Base-by-base conservation (phyloP, 495 filamentous ascomycete species). In the Trichoderma asperelloides region DNA sequence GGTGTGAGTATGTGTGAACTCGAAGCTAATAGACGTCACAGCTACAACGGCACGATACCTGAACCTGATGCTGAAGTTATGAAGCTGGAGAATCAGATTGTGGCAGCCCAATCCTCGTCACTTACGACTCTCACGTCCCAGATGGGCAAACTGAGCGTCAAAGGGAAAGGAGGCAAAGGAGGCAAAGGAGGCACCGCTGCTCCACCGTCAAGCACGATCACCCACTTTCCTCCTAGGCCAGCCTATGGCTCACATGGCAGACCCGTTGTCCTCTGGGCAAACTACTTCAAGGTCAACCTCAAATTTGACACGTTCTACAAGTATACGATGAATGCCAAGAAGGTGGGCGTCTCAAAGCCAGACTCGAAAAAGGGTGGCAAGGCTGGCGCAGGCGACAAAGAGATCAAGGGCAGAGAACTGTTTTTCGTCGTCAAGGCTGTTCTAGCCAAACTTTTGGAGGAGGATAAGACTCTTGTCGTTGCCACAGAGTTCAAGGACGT, bases 401-500 rank as follows among this genome's bases (percentile, higher is more conserved):
- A 70, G 51, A 75, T 81, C 1, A 80, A 79, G 23, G 83, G 79
- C 15, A 83, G 78, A 67, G 88, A 87, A 65, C 80, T 82, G 9
- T 73, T 76, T 33, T 76, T 81, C n/a, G 74, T 89, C 39, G 78
- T 90, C 64, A 69, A 78, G 13, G 73, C 81, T 12, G 75, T 88
- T 23, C 70, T 89, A 41, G 74, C 78, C 9, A 69, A 69, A 43
- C 72, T 72, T 23, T 75, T 63, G 25, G 67, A 28, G 68, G 65
- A 60, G 65, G 68, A 69, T 67, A 68, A 43, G 75, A 62, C 74
- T 73, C 51, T 70, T 12, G 67, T 71, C 15, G 77, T 84, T 33
- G 87, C 87, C 0, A 85, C 86, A 0, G 88, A 91, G 68, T 88
- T 80, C 70, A 84, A 82, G 63, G 78, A 76, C 0, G 83, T 81